These are phyloP conservation scores for Aristolochia californica DNA, from an alignment of 164 flowering plant species.

Conservation along the genomic window DNA sequence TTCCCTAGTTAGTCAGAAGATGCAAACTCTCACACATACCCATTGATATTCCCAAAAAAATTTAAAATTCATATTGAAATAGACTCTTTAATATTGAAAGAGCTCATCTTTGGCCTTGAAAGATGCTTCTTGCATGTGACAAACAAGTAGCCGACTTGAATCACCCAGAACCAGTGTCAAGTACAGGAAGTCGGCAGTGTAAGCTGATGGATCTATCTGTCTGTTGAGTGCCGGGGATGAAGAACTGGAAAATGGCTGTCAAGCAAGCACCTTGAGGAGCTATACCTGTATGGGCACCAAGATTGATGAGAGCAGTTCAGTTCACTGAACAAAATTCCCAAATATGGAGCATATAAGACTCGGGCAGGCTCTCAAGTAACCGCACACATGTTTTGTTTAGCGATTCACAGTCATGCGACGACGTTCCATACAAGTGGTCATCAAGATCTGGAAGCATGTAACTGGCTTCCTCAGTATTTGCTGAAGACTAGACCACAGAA, in stretches of 20 bases:
- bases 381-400: background rate
- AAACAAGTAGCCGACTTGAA: no score
- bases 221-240: constrained; percentile 71
- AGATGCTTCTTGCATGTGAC: no score
- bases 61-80: no score
- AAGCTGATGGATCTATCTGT: constrained; percentile 86
- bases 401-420: background rate
- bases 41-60: no score
- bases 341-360: background rate
- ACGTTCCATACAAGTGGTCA: background rate
- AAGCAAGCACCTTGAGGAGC: constrained; percentile 60
- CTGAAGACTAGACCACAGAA: no score
- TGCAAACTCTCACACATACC: no score
- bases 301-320: background rate
- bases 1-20: no score
- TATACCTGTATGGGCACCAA: constrained; percentile 23
- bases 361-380: background rate
- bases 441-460: no score
- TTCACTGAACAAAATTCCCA: background rate
- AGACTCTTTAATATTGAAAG: no score
- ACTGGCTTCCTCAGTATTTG: no score
- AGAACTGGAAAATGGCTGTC: constrained; percentile 91
- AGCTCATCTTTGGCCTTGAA: no score
- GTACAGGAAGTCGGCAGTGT: constrained; percentile 90
- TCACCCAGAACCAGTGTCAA: constrained; percentile 62